These are phyloP conservation scores for Coelastrella sp. DNA, from an alignment of 139 green algal genomes.

Conservation along the genomic window DNA sequence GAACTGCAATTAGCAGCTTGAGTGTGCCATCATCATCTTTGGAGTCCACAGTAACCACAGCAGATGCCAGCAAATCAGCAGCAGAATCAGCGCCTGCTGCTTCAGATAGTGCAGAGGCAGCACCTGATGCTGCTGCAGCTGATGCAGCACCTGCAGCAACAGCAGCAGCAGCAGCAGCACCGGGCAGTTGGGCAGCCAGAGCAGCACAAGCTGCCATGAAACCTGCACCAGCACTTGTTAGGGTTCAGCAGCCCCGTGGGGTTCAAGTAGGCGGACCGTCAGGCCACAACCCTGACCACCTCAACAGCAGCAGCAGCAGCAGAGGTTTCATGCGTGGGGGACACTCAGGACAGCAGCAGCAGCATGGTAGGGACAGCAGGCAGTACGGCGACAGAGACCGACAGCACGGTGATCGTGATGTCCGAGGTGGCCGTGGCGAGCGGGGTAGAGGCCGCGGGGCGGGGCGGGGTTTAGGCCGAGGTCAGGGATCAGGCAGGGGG, in stretches of 20 bases:
- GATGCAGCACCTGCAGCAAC: not conserved
- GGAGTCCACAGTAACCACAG: not conserved
- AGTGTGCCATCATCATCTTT: conserved; percentile 3
- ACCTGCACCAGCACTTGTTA: not conserved
- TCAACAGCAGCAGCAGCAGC: conserved; percentile 18
- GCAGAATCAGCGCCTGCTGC: not conserved
- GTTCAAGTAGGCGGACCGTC: not conserved
- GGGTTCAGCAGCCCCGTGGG: not conserved
- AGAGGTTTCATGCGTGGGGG: not conserved
- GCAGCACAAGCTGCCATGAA: conserved; percentile 1
- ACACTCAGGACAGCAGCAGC: not conserved
- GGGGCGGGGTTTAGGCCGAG: not conserved
- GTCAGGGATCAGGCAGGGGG: not conserved
- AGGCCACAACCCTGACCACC: not conserved
- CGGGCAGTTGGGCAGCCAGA: not conserved
- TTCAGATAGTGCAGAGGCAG: not conserved
- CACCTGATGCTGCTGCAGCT: not conserved
- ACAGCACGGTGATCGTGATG: not conserved
- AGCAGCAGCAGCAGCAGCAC: conserved; percentile 1
- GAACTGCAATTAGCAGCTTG: not conserved
- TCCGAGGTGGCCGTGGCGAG: not conserved
- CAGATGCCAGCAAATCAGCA: not conserved
- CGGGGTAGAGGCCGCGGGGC: not conserved
- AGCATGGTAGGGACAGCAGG: not conserved
- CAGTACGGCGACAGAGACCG: not conserved